These are phyloP conservation scores for Lichtheimia ramosa DNA, from an alignment of 371 early-diverging fungal species.

Conservation along the genomic window DNA sequence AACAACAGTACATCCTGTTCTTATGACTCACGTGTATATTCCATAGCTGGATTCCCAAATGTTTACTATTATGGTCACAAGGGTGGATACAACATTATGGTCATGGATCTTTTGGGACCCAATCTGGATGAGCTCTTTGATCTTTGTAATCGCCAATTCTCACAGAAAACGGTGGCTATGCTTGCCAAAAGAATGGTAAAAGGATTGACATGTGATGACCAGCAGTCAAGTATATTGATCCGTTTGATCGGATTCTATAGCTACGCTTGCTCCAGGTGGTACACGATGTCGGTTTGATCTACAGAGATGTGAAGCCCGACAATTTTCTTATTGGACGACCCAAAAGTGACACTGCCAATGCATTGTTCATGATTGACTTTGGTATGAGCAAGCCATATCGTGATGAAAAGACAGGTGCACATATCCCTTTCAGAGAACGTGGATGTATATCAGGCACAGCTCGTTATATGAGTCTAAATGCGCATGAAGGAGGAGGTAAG, in stretches of 20 bases:
- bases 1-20: not conserved
- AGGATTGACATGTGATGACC: not conserved
- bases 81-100: constrained; percentile 84
- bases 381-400: constrained; percentile 97
- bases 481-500: constrained; percentile 93
- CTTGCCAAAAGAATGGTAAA: constrained; percentile 95
- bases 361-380: constrained; percentile 97
- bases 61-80: constrained; percentile 92
- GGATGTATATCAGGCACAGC: constrained; percentile 99
- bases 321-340: constrained; percentile 94
- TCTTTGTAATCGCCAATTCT: constrained; percentile 93
- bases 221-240: not conserved
- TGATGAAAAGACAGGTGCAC: constrained; percentile 91
- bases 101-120: constrained; percentile 97
- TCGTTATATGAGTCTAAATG: constrained; percentile 96
- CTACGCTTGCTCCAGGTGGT: constrained; percentile 63
- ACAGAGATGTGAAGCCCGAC: constrained; percentile 91
- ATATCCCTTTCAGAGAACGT: constrained; percentile 95
- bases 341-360: constrained; percentile 73
- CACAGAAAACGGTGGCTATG: constrained; percentile 94
- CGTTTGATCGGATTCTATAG: not conserved
- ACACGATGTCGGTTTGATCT: constrained; percentile 47
- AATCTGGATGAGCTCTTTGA: constrained; percentile 97
- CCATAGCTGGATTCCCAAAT: constrained; percentile 74
- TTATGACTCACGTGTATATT: constrained; percentile 3